Conservation (phyloP, 2,329 filamentous ascomycete genomes). For the Aspergillus quadrilineatus region DNA sequence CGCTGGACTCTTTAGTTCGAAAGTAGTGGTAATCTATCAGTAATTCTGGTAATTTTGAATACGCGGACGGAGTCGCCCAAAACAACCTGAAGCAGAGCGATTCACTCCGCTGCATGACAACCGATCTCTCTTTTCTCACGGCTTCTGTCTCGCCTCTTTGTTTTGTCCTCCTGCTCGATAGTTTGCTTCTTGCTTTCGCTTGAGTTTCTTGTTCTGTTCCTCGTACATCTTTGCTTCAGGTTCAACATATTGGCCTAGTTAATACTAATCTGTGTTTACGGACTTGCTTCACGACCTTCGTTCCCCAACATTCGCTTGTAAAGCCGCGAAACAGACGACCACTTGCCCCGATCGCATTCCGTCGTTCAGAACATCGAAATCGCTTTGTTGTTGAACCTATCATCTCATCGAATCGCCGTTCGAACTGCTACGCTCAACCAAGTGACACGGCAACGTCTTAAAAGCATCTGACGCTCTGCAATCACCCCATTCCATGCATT, state of each 20-base stretch:
- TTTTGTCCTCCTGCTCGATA: constrained; percentile 4
- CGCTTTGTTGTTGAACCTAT: background rate
- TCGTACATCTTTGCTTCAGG: constrained; percentile 1
- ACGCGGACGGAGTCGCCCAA: constrained; percentile 8
- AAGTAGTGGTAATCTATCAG: background rate
- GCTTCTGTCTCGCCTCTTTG: constrained; percentile 6
- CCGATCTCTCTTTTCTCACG: constrained; percentile 4
- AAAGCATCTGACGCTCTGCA: background rate
- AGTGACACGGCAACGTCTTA: background rate
- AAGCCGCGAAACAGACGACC: background rate
- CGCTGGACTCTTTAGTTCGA: background rate
- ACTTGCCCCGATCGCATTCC: background rate
- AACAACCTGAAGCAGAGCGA: constrained; percentile 10
- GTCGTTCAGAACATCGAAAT: background rate
- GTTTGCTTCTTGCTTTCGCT: constrained; percentile 10
- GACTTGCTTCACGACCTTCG: constrained; percentile 14
- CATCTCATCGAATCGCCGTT: background rate
- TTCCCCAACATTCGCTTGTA: constrained; percentile 19
- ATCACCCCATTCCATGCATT: constrained; percentile 11
- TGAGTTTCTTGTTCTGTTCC: constrained; percentile 12
- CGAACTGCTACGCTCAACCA: constrained; percentile 5
- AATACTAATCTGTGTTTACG: constrained; percentile 17
- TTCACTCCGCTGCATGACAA: constrained; percentile 13
- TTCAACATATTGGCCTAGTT: constrained; percentile 3
- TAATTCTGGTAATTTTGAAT: constrained; percentile 8